These are phyloP conservation scores for Phoma herbarum DNA, from an alignment of 2,329 filamentous ascomycete species.

Conservation along the genomic window DNA sequence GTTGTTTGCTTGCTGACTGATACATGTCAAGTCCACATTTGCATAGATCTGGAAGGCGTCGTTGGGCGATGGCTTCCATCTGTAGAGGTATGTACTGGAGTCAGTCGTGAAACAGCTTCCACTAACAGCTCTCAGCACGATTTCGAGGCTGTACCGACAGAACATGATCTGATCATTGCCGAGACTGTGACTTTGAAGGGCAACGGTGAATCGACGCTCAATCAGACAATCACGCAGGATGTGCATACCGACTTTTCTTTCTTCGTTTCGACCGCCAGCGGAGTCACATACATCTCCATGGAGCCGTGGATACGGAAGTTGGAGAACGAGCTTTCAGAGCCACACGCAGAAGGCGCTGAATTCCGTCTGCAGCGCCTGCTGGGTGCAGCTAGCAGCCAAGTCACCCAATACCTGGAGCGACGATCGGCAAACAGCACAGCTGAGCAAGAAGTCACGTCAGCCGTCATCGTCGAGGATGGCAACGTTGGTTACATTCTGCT, in stretches of 20 bases:
- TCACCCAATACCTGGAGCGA: conserved; percentile 59
- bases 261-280: conserved; percentile 64
- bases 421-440: conserved; percentile 26
- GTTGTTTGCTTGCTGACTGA: conserved; percentile 67
- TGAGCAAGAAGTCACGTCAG: conserved; percentile 54
- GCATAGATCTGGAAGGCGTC: conserved; percentile 68
- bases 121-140: conserved; percentile 30
- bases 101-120: neutral
- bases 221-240: conserved; percentile 66
- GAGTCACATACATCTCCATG: conserved; percentile 64
- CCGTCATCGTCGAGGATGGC: conserved; percentile 64
- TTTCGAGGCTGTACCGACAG: conserved; percentile 27
- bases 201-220: conserved; percentile 45
- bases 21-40: conserved; percentile 65
- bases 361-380: conserved; percentile 67
- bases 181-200: conserved; percentile 52
- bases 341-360: conserved; percentile 60
- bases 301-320: conserved; percentile 65
- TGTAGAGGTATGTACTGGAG: conserved; percentile 37
- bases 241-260: conserved; percentile 65
- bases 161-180: conserved; percentile 49
- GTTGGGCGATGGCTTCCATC: conserved; percentile 70
- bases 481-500: conserved; percentile 67
- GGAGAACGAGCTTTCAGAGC: conserved; percentile 64
- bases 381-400: conserved; percentile 59